These are phyloP conservation scores for Spinellus fusiger DNA, from an alignment of 192 early-diverging fungal species.

Conservation along the genomic window DNA sequence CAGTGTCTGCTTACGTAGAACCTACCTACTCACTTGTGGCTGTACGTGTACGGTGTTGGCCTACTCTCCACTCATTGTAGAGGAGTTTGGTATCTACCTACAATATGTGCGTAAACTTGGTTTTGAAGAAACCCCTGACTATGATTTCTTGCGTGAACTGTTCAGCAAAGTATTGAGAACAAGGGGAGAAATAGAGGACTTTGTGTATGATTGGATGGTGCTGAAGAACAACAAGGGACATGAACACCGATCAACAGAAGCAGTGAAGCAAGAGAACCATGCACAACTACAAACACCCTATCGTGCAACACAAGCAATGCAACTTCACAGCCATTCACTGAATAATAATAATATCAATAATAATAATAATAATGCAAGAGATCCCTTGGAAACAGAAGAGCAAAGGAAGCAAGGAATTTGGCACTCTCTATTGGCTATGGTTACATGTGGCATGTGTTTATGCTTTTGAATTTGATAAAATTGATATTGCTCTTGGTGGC, in stretches of 20 bases:
- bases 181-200: constrained; percentile 76
- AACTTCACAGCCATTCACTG: background rate
- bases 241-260: constrained; percentile 20
- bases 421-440: background rate
- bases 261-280: background rate
- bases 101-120: constrained; percentile 83
- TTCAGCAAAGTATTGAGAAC: constrained; percentile 73
- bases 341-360: background rate
- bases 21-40: background rate
- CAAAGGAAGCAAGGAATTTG: constrained; percentile 4
- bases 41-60: background rate
- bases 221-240: constrained; percentile 52
- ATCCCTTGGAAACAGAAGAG: background rate
- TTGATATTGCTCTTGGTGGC: too few relatives aligned
- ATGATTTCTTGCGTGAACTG: constrained; percentile 82
- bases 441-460: constrained; percentile 11
- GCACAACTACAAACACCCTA: too few relatives aligned
- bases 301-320: background rate
- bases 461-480: background rate
- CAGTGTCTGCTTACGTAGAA: background rate
- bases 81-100: constrained; percentile 86
- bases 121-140: constrained; percentile 95
- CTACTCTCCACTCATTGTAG: constrained; percentile 21
- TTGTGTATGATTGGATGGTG: constrained; percentile 93
- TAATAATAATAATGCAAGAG: background rate